A percentile compares a stretch with the other conserved stretches of the same genome.
Evolutionary conservation across 2,329 filamentous ascomycete genomes (phyloP).

Genomic region (Claviceps arundinis): DNA sequence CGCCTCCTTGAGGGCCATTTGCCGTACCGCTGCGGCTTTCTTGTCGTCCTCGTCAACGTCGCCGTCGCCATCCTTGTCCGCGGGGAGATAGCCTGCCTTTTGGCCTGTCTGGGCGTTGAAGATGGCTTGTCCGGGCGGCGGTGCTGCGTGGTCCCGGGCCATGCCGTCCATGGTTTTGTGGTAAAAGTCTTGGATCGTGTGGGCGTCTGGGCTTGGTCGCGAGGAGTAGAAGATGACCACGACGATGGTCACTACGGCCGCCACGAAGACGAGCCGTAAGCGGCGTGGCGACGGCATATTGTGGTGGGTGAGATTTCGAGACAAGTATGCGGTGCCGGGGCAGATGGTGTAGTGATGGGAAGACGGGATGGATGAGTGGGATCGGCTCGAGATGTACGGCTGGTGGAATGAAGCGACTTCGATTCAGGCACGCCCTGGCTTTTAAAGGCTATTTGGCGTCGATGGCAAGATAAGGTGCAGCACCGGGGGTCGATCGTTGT

Average conservation of each 20-base stretch:
- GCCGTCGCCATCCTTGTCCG: constrained; percentile 41
- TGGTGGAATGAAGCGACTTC: too few relatives aligned
- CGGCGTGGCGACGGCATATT: constrained; percentile 59
- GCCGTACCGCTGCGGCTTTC: constrained; percentile 36
- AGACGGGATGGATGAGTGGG: background rate
- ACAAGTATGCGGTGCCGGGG: background rate
- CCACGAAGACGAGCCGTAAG: constrained; percentile 51
- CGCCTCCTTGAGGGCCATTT: constrained; percentile 51
- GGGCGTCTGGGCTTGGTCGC: constrained; percentile 32
- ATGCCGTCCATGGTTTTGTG: constrained; percentile 45
- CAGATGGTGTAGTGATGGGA: background rate
- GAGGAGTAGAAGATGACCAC: constrained; percentile 61
- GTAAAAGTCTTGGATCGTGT: constrained; percentile 42
- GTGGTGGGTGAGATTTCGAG: background rate
- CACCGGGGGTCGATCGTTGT: too few relatives aligned
- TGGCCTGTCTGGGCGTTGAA: constrained; percentile 26
- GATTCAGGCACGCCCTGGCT: too few relatives aligned
- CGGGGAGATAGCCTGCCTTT: constrained; percentile 25
- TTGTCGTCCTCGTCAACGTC: constrained; percentile 44
- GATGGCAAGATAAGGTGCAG: too few relatives aligned
- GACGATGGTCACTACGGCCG: constrained; percentile 50
- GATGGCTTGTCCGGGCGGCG: constrained; percentile 22
- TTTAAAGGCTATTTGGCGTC: too few relatives aligned
- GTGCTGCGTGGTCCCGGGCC: constrained; percentile 17
- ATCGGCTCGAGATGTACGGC: background rate